These are phyloP conservation scores for Lonicera japonica DNA, from an alignment of 129 eudicot genomes.

Conservation along the genomic window DNA sequence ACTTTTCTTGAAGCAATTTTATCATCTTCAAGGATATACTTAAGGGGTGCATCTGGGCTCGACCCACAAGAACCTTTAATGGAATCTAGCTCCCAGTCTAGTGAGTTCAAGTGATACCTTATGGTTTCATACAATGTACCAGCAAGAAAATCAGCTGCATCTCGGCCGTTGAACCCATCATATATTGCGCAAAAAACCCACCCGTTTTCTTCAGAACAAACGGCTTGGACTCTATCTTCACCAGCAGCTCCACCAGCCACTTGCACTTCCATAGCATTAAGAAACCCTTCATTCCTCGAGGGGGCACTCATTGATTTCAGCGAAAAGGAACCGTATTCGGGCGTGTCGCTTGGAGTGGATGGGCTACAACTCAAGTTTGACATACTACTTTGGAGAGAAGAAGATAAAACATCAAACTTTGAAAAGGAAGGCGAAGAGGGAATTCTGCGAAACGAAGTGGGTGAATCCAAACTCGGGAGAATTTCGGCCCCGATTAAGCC, in stretches of 20 bases:
- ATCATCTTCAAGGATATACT: conserved; percentile 17
- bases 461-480: conserved; percentile 85
- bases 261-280: conserved; percentile 72
- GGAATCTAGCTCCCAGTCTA: conserved; percentile 50
- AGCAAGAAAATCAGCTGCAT: conserved; percentile 94
- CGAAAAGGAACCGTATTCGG: conserved; percentile 55
- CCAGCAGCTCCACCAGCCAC: conserved; percentile 99
- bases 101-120: conserved; percentile 56
- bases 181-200: conserved; percentile 87
- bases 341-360: conserved; percentile 45
- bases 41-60: conserved; percentile 7
- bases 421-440: conserved; percentile 86
- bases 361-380: conserved; percentile 91
- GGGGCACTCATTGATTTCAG: conserved; percentile 60
- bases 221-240: conserved; percentile 93
- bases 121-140: conserved; percentile 87
- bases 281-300: conserved; percentile 69
- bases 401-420: conserved; percentile 67
- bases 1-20: background rate
- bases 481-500: conserved; percentile 86
- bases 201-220: conserved; percentile 96
- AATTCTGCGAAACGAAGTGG: conserved; percentile 74
- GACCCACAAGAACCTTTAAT: conserved; percentile 9
- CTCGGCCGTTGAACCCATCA: conserved; percentile 96
- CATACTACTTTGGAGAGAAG: conserved; percentile 74